Conservation (phyloP, 2,329 filamentous ascomycete species). For the Penicillium sp. region DNA sequence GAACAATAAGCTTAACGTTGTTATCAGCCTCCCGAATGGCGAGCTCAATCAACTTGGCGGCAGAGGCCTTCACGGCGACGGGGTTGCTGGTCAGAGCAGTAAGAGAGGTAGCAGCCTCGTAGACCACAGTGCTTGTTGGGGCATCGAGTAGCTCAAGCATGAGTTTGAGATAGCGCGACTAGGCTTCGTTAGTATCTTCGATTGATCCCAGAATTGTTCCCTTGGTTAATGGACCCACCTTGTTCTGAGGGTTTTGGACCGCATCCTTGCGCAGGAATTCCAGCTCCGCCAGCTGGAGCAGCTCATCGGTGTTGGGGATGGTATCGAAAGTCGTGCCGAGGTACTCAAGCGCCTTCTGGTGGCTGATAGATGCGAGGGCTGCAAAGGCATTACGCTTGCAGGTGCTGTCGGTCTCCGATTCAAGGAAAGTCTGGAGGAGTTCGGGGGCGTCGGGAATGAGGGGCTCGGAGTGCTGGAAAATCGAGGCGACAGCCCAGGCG, state of each 20-base stretch:
- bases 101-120: slow-evolving; percentile 93
- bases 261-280: slow-evolving; percentile 98
- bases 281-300: slow-evolving; percentile 88
- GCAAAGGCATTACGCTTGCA: slow-evolving; percentile 98
- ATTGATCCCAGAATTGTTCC: not conserved
- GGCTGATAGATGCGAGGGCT: slow-evolving; percentile 84
- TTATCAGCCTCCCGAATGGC: slow-evolving; percentile 98
- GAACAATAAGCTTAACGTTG: slow-evolving; percentile 97
- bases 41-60: slow-evolving; percentile 92
- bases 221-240: slow-evolving; percentile 55
- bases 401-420: slow-evolving; percentile 86
- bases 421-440: slow-evolving; percentile 84
- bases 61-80: slow-evolving; percentile 95
- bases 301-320: slow-evolving; percentile 89
- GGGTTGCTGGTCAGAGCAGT: slow-evolving; percentile 94
- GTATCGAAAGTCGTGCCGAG: slow-evolving; percentile 87
- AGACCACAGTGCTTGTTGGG: slow-evolving; percentile 89
- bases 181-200: slow-evolving; percentile 28
- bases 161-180: slow-evolving; percentile 86
- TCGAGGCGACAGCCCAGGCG: slow-evolving; percentile 90
- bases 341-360: slow-evolving; percentile 87
- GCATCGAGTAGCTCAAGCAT: slow-evolving; percentile 97
- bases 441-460: slow-evolving; percentile 95
- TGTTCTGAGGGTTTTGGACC: slow-evolving; percentile 90
- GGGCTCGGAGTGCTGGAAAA: slow-evolving; percentile 84